These are phyloP conservation scores for Fusarium ramigenum DNA, from an alignment of 2,329 filamentous ascomycete species.

Conservation along the genomic window DNA sequence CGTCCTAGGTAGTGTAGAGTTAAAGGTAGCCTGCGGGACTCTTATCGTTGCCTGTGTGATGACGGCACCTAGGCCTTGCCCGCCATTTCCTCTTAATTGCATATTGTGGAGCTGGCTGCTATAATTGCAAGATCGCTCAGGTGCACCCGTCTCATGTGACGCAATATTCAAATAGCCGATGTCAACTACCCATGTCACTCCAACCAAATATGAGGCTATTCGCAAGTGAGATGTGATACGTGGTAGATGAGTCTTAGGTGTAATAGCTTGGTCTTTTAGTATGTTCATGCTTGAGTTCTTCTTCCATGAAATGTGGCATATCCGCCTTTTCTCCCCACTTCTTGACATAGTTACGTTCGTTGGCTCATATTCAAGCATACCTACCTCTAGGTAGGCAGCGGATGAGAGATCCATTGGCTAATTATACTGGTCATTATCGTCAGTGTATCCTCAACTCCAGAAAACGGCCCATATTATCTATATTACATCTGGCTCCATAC, in stretches of 20 bases:
- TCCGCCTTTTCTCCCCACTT: background rate
- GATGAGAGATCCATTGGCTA: background rate
- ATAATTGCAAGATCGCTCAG: conserved; percentile 4
- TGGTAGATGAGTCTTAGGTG: background rate
- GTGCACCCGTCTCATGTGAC: conserved; percentile 45
- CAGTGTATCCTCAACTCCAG: background rate
- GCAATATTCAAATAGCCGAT: conserved; percentile 38
- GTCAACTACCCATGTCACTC: conserved; percentile 13
- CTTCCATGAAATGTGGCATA: background rate
- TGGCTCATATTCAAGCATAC: background rate
- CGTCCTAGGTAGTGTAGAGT: conserved; percentile 30
- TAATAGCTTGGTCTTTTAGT: background rate
- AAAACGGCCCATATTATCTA: conserved; percentile 5
- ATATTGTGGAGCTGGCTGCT: conserved; percentile 44
- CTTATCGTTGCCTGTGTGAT: conserved; percentile 47
- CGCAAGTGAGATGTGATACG: background rate
- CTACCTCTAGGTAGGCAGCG: background rate
- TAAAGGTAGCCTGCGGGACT: conserved; percentile 39
- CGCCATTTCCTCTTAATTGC: conserved; percentile 7
- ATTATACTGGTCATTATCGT: background rate
- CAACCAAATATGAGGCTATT: conserved; percentile 21
- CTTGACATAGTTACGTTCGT: background rate
- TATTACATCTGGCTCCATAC: conserved; percentile 26
- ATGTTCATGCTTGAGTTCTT: background rate
- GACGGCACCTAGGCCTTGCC: conserved; percentile 43